These are phyloP conservation scores for Musa balbisiana DNA, from an alignment of 202 grass and related monocot species.

Conservation along the genomic window DNA sequence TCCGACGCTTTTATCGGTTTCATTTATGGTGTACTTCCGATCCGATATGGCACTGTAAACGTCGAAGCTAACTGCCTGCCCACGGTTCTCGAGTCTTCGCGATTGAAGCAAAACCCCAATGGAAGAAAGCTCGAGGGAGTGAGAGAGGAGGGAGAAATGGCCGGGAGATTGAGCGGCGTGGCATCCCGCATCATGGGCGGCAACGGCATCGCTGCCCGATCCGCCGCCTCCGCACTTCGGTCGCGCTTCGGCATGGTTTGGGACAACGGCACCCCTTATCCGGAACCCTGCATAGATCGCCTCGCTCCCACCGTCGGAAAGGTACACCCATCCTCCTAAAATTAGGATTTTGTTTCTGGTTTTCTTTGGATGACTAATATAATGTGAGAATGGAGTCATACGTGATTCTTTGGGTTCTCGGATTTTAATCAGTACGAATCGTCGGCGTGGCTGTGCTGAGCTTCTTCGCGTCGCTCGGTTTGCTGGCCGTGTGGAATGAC, in stretches of 20 bases:
- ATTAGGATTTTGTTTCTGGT: conserved; percentile 7
- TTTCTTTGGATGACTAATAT: neutral
- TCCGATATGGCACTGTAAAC: too few species aligned
- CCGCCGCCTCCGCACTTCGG: conserved; percentile 53
- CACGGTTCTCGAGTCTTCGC: too few species aligned
- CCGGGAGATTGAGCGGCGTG: conserved; percentile 58
- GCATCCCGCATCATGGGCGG: conserved; percentile 68
- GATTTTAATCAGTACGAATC: conserved; percentile 52
- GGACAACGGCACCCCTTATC: conserved; percentile 92
- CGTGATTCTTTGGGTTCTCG: conserved; percentile 1
- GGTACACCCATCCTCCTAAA: conserved; percentile 25
- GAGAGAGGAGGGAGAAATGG: conserved; percentile 38
- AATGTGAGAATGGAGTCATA: neutral
- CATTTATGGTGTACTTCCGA: too few species aligned
- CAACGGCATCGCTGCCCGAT: conserved; percentile 52
- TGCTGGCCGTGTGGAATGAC: conserved; percentile 59
- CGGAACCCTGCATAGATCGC: conserved; percentile 91
- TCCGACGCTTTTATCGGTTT: too few species aligned
- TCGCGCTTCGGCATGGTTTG: conserved; percentile 77
- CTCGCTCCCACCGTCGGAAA: conserved; percentile 85
- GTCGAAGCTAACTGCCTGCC: too few species aligned
- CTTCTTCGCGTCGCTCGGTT: conserved; percentile 58
- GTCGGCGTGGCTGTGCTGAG: conserved; percentile 75
- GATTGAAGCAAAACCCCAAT: too few species aligned
- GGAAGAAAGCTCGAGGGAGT: neutral